Percentiles rank a stretch among this genome's conserved stretches.
phyloP scores from a whole-genome alignment of 2,329 filamentous ascomycete genomes.

The Orbilia quercus region DNA sequence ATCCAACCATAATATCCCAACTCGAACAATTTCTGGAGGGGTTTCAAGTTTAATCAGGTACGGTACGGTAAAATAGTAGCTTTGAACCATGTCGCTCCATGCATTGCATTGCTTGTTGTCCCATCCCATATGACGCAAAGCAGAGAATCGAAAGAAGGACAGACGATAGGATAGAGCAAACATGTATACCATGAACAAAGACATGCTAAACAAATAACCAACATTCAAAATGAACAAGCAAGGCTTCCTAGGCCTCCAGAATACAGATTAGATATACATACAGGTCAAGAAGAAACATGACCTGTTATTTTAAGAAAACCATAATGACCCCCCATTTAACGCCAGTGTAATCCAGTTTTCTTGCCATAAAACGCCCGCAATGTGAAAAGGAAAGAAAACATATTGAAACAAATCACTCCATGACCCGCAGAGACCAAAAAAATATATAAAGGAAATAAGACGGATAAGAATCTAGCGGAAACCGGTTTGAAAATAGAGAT shows the following conservation, averaged over 20 bases:
- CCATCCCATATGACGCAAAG: constrained; percentile 19
- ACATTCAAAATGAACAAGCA: constrained; percentile 11
- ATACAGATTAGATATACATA: constrained; percentile 26
- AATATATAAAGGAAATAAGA: no score
- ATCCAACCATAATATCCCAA: background rate
- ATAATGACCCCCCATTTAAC: constrained; percentile 18
- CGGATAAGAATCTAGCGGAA: constrained; percentile 19
- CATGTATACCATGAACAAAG: constrained; percentile 10
- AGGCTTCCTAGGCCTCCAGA: background rate
- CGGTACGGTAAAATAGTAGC: background rate
- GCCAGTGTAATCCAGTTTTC: constrained; percentile 40
- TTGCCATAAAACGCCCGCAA: constrained; percentile 44
- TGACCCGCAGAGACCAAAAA: constrained; percentile 34
- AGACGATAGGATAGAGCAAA: no score
- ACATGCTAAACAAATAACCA: background rate
- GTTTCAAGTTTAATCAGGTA: background rate
- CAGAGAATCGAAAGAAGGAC: constrained; percentile 9
- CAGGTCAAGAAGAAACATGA: constrained; percentile 20
- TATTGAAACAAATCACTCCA: constrained; percentile 24
- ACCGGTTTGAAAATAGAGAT: constrained; percentile 11
- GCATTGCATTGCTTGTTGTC: constrained; percentile 24
- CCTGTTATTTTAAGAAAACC: constrained; percentile 1
- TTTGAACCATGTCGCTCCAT: constrained; percentile 15
- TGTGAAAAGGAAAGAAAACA: constrained; percentile 16
- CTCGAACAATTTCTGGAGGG: no score